Base-by-base conservation (phyloP, 768 basidiomycete species). In the Leccinellum rugosiceps region DNA sequence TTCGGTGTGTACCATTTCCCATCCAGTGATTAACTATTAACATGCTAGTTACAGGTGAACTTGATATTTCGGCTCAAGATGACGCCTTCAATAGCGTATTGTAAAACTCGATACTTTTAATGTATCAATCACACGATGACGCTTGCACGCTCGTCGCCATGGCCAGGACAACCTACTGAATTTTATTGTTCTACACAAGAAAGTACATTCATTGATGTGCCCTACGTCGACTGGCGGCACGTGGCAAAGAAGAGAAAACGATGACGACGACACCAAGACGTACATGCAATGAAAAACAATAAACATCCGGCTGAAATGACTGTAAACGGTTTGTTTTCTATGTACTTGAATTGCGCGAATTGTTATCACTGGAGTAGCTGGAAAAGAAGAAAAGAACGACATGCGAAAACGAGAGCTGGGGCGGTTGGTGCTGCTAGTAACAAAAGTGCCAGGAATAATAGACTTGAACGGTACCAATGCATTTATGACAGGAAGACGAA, bases 271-370 rank as follows among this genome's bases (percentile, higher is more conserved):
- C 57, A 66, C 58, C 25, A 55, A n/a, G 23, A 17, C 14, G 13
- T 60, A 67, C 61, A 62, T 53, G 46, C 58, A 62, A 60, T 64
- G 51, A 63, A 51, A n/a, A 56, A 57, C 52, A 48, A 58, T 32
- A 49, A 58, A 50, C 10, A 10, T 67, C 65, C 65, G 56, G 47
- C 53, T 55, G 50, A 55, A 31, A 53, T 58, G 55, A 52, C 45
- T 46, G 41, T 55, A 23, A 60, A 60, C 41, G 60, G 58, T 47
- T 47, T n/a, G 59, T 8, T 51, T 66, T 59, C 53, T 46, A 46
- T 14, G 21, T 64, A 57, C 21, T 38, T 26, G 58, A 28, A 44
- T 51, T 58, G 50, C 21, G 45, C 17, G 54, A 28, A 43, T 15
- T 43, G 26, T 49, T 26, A 23, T 47, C 32, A 48, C 53, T 28